A percentile compares a stretch with the other conserved stretches of the same genome.
Conservation (phyloP, 768 basidiomycete genomes). For the Podaxis sp. region DNA sequence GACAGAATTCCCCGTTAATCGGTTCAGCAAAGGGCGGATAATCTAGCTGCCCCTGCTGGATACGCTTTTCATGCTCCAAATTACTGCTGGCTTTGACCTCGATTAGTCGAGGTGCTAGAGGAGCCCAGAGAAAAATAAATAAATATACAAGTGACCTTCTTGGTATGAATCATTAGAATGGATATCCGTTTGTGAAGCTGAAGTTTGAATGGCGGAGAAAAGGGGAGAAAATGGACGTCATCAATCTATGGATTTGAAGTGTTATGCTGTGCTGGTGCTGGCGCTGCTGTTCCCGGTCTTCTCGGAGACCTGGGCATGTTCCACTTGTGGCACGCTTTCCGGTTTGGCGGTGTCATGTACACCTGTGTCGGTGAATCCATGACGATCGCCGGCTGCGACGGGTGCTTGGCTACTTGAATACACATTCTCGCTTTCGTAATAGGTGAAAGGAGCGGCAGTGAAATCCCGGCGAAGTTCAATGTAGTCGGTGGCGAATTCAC, state of each 20-base stretch:
- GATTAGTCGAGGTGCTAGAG: neutral
- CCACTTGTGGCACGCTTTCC: neutral
- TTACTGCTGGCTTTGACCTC: neutral
- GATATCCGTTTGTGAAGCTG: neutral
- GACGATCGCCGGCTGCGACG: conserved; percentile 36
- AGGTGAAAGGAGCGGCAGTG: conserved; percentile 45
- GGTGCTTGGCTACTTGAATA: conserved; percentile 16
- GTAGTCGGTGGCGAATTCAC: conserved; percentile 69
- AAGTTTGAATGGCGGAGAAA: neutral
- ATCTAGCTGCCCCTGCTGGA: neutral
- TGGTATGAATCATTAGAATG: conserved; percentile 5
- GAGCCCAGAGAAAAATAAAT: neutral
- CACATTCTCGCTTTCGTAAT: conserved; percentile 19
- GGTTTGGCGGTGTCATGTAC: conserved; percentile 8
- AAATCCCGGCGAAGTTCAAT: conserved; percentile 70
- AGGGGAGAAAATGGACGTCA: no score
- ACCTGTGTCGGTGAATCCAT: conserved; percentile 35
- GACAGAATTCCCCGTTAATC: neutral
- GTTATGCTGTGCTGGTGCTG: neutral
- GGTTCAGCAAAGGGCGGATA: neutral
- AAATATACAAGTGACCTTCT: neutral
- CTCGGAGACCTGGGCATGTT: neutral
- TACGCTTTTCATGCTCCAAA: neutral
- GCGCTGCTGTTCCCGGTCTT: neutral
- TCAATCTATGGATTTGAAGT: neutral